phyloP scores from a whole-genome alignment of 2,329 filamentous ascomycete species.

The Penicillium carneum region DNA sequence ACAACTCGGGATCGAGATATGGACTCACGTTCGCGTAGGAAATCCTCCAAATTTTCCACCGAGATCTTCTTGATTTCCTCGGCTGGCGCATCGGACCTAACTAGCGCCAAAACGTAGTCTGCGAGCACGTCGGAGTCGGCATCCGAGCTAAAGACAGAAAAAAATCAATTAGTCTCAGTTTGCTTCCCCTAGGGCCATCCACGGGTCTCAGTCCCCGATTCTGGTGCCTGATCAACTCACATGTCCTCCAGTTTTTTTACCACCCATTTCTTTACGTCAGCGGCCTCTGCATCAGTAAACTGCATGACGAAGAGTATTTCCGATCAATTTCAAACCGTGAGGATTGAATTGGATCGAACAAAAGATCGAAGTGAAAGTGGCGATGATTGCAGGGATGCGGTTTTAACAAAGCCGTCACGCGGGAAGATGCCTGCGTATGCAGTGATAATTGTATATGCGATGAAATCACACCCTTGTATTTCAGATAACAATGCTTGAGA shows the following conservation, averaged over 20 bases:
- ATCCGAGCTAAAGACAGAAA: slow-evolving; percentile 59
- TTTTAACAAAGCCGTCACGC: slow-evolving; percentile 15
- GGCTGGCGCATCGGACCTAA: slow-evolving; percentile 63
- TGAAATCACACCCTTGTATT: not conserved
- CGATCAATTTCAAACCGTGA: not conserved
- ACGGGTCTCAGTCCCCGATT: not conserved
- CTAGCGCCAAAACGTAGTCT: slow-evolving; percentile 67
- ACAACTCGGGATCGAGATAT: slow-evolving; percentile 30
- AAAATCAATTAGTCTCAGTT: slow-evolving; percentile 15
- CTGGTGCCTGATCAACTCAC: slow-evolving; percentile 47
- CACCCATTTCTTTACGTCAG: slow-evolving; percentile 64
- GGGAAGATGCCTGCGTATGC: not conserved
- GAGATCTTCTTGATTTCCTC: slow-evolving; percentile 61
- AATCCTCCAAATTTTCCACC: slow-evolving; percentile 64
- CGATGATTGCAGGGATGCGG: slow-evolving; percentile 22
- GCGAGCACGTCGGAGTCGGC: slow-evolving; percentile 68
- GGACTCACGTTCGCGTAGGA: slow-evolving; percentile 60
- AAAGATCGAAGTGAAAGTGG: not conserved
- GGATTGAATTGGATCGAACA: not conserved
- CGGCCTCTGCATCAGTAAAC: slow-evolving; percentile 61
- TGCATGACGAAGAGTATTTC: slow-evolving; percentile 52
- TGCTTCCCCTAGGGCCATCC: not conserved
- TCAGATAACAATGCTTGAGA: not conserved
- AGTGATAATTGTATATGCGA: not conserved
- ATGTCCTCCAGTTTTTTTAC: slow-evolving; percentile 66